Conservation (phyloP, 192 early-diverging fungal genomes). For the Mortierella hygrophila region DNA sequence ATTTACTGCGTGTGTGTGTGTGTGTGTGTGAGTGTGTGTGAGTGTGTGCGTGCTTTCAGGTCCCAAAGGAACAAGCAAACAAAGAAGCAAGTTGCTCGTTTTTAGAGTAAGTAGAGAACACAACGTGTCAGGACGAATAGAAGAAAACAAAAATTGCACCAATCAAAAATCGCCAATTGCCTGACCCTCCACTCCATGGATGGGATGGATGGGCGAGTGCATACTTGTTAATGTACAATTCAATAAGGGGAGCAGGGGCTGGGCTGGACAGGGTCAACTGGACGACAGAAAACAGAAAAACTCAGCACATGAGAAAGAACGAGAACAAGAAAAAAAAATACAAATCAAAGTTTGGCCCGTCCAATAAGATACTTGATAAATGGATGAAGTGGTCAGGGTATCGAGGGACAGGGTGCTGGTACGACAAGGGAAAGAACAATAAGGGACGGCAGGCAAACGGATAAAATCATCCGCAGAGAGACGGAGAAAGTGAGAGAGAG, state of each 20-base stretch:
- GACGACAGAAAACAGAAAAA: not conserved
- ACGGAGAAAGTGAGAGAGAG: not conserved
- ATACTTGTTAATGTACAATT: not conserved
- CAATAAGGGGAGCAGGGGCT: not conserved
- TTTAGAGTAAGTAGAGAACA: not conserved
- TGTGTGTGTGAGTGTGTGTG: not conserved
- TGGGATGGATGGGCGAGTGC: not conserved
- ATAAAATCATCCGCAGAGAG: not conserved
- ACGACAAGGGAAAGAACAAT: not conserved
- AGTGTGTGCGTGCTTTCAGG: not conserved
- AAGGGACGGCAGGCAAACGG: not conserved
- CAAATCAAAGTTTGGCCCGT: not conserved
- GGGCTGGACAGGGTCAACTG: not conserved
- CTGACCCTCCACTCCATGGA: not conserved
- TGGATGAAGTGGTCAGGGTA: not conserved
- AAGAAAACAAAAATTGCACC: not conserved
- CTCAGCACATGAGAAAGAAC: not conserved
- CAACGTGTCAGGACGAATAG: not conserved
- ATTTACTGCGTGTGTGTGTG: not conserved
- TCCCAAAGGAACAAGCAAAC: not conserved
- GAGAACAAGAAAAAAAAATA: not conserved
- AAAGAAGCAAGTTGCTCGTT: not conserved
- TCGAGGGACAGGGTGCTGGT: not conserved
- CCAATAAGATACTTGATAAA: constrained; percentile 7
- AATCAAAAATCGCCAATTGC: not conserved